Percentiles rank a stretch among this genome's conserved stretches.
These are phyloP conservation scores for Venturia asperata DNA, from an alignment of 2,329 filamentous ascomycete genomes.

Conservation along the genomic window DNA sequence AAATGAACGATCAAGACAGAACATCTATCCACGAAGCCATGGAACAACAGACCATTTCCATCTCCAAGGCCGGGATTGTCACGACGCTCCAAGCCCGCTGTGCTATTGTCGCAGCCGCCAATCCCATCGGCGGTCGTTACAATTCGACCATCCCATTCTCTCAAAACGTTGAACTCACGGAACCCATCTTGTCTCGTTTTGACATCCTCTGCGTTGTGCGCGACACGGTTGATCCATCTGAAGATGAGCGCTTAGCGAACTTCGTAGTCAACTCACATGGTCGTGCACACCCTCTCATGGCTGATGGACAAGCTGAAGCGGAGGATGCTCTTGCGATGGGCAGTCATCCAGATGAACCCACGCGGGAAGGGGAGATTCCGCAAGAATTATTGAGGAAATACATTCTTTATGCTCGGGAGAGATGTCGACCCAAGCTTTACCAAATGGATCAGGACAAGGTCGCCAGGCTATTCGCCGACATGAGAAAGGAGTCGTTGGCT, in stretches of 20 bases:
- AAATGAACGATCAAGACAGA: constrained; percentile 99
- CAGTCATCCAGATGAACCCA: constrained; percentile 44
- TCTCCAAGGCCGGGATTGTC: constrained; percentile 96
- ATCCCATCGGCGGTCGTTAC: constrained; percentile 92
- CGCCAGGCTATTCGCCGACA: constrained; percentile 86
- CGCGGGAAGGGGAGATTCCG: constrained; percentile 65
- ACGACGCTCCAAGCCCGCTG: constrained; percentile 94
- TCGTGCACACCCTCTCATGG: constrained; percentile 63
- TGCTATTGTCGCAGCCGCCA: constrained; percentile 92
- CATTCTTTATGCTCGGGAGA: constrained; percentile 88
- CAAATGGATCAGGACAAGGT: constrained; percentile 98
- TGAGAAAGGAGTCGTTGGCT: constrained; percentile 84
- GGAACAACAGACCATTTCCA: constrained; percentile 99
- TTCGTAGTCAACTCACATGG: constrained; percentile 95
- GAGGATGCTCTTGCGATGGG: constrained; percentile 51
- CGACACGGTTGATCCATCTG: constrained; percentile 84
- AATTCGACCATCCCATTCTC: constrained; percentile 95
- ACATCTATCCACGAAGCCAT: constrained; percentile 99
- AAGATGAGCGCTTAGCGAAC: constrained; percentile 86
- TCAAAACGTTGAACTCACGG: constrained; percentile 91
- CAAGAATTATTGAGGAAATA: constrained; percentile 93
- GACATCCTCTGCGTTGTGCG: constrained; percentile 95
- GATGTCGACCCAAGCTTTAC: constrained; percentile 84
- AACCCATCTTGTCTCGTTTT: constrained; percentile 95
- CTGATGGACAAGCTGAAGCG: constrained; percentile 5